Evolutionary conservation across 768 basidiomycete species (phyloP).

Genomic region (Trametes meyenii): DNA sequence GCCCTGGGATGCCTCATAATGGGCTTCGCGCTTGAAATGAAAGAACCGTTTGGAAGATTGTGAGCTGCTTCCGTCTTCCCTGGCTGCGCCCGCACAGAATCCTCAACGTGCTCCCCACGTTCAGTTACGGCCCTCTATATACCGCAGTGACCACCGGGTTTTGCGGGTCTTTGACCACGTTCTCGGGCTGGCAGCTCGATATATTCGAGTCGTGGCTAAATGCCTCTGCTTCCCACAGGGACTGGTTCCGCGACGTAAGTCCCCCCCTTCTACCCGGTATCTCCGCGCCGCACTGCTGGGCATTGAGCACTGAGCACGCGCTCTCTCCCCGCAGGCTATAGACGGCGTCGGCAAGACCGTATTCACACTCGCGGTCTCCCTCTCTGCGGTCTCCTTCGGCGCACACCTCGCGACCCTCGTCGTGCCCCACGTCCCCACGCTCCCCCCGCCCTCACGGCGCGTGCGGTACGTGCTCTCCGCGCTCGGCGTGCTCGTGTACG

Average conservation of each 20-base stretch:
- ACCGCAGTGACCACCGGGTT: slow-evolving; percentile 90
- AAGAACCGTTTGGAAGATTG: slow-evolving; percentile 74
- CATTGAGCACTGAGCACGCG: slow-evolving; percentile 12
- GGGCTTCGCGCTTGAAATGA: slow-evolving; percentile 76
- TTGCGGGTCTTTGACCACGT: slow-evolving; percentile 95
- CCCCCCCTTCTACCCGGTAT: background rate
- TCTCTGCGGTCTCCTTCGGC: slow-evolving; percentile 81
- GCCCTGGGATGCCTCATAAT: slow-evolving; percentile 89
- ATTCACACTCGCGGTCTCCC: slow-evolving; percentile 75
- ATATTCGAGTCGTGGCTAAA: slow-evolving; percentile 88
- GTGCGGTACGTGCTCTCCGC: slow-evolving; percentile 55
- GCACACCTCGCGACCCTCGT: slow-evolving; percentile 54
- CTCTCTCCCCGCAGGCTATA: slow-evolving; percentile 73
- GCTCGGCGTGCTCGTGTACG: slow-evolving; percentile 68
- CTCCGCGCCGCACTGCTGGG: slow-evolving; percentile 12
- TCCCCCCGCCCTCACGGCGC: slow-evolving; percentile 45
- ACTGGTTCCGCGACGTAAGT: slow-evolving; percentile 75
- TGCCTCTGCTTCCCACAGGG: slow-evolving; percentile 51
- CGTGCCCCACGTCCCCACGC: slow-evolving; percentile 43
- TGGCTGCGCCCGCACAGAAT: slow-evolving; percentile 7
- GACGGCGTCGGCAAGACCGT: slow-evolving; percentile 83
- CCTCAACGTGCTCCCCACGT: background rate
- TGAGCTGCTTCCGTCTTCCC: slow-evolving; percentile 43
- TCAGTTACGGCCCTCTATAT: slow-evolving; percentile 86
- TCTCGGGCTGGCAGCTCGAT: slow-evolving; percentile 94